Base-by-base conservation (phyloP, 1,284 basidiomycete genomes). In the Stygiomarasmius scandens region DNA sequence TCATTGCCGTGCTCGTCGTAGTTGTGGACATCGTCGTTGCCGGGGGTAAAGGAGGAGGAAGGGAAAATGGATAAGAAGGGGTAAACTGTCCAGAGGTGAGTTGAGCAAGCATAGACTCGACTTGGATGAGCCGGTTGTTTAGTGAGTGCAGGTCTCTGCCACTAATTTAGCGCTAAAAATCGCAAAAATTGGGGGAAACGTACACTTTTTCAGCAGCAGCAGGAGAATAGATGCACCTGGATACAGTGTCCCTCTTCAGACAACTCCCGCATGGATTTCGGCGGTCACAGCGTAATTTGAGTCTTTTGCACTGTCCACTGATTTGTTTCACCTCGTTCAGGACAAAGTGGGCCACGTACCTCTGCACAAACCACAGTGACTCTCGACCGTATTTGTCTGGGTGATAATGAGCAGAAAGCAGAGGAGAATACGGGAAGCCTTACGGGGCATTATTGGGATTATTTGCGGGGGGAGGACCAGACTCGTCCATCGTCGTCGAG, bases 241-340 rank as follows among this genome's bases (percentile, higher is more conserved):
- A 72, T 8, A 89, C 81, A 0, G 89, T 90, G 65, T 90, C 87
- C 58, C 90, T 85, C 68, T 92, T 92, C 27, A 83, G 77, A 63
- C 90, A 92, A 24, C 85, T 87, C 2, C 83, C 83, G 63, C 90
- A 92, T 0, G 90, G 90, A 1, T 78, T 84, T 22, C 86, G 80
- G 50, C 90, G 77, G 72, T 92, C 90, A 68, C 90, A 92, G 72
- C 87, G 90, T 54, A 92, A 79, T 66, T 92, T 92, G 52, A 92
- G 78, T 9, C 90, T 88, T 70, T 92, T 92, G 75, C 90, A 92
- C 88, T 92, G 50, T n/a, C n/a, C n/a, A n/a, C n/a, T n/a, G n/a
- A n/a, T n/a, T n/a, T n/a, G n/a, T n/a, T n/a, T n/a, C n/a, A n/a
- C 4, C 16, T 53, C 9, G 10, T 23, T 20, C 14, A 23, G 10